Evolutionary conservation across 257 asterid species (phyloP).

Genomic region (Linderniella brevidens): DNA sequence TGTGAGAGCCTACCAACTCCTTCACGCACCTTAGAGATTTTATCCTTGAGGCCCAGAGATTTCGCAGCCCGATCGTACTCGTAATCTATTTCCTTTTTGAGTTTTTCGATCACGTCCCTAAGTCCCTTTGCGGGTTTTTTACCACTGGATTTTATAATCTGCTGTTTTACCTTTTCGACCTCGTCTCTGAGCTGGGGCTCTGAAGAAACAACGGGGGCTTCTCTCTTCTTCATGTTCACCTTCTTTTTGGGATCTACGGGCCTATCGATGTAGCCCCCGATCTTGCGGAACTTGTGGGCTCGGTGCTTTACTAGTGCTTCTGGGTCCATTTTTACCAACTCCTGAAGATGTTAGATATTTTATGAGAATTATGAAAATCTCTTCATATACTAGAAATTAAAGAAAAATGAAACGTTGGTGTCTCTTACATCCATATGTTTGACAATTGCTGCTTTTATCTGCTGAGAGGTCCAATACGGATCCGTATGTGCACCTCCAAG

Average conservation of each 20-base stretch:
- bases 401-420: too few species aligned
- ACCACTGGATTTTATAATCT: slow-evolving; percentile 35
- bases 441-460: slow-evolving; percentile 64
- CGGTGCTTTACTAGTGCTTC: slow-evolving; percentile 54
- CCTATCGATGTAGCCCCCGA: slow-evolving; percentile 68
- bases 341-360: slow-evolving; percentile 26
- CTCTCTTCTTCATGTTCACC: slow-evolving; percentile 55
- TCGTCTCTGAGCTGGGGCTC: slow-evolving; percentile 39
- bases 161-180: slow-evolving; percentile 45
- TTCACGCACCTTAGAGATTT: slow-evolving; percentile 34
- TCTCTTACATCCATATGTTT: slow-evolving; percentile 75
- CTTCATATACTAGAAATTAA: slow-evolving; percentile 14
- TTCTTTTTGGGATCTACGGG: slow-evolving; percentile 52
- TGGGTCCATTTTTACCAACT: slow-evolving; percentile 57
- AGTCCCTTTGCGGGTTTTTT: slow-evolving; percentile 21
- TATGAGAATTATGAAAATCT: neutral
- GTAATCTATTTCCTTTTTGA: slow-evolving; percentile 36
- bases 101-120: slow-evolving; percentile 30
- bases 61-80: slow-evolving; percentile 60
- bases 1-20: slow-evolving; percentile 34
- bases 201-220: slow-evolving; percentile 25
- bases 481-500: slow-evolving; percentile 98
- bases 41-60: slow-evolving; percentile 48
- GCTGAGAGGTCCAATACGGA: slow-evolving; percentile 89
- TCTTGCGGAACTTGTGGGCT: slow-evolving; percentile 47